phyloP scores from a whole-genome alignment of 1,139 yeast genomes.

The Candida frijolesensis region DNA sequence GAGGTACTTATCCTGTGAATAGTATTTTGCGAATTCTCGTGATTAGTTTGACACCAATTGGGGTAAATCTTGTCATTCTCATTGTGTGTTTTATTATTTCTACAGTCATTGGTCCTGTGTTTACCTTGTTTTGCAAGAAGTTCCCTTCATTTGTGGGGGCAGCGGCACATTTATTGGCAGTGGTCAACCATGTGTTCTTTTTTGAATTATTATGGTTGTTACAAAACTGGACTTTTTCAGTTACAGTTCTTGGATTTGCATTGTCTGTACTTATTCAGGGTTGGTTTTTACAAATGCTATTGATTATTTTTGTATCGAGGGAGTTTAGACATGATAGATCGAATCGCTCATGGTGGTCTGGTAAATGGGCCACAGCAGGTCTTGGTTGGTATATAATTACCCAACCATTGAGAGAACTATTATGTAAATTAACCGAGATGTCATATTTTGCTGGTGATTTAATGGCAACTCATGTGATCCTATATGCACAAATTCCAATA shows the following conservation, averaged over 20 bases:
- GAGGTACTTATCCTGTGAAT: constrained; percentile 29
- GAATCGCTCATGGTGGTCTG: constrained; percentile 70
- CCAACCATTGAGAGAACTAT: constrained; percentile 56
- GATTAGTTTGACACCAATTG: constrained; percentile 51
- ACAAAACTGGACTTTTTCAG: constrained; percentile 55
- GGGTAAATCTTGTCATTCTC: constrained; percentile 41
- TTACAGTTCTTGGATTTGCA: constrained; percentile 51
- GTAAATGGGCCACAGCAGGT: constrained; percentile 59
- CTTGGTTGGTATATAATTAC: constrained; percentile 52
- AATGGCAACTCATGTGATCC: constrained; percentile 51
- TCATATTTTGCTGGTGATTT: constrained; percentile 58
- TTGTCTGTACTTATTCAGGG: constrained; percentile 44
- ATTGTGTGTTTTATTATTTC: constrained; percentile 44
- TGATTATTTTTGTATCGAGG: constrained; percentile 43
- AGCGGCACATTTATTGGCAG: constrained; percentile 44
- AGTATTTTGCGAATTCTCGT: constrained; percentile 42
- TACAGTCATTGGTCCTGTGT: constrained; percentile 46
- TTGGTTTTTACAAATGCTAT: constrained; percentile 42
- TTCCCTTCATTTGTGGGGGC: constrained; percentile 50
- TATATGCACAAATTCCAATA: constrained; percentile 54
- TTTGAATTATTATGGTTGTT: constrained; percentile 54
- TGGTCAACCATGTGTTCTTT: constrained; percentile 43
- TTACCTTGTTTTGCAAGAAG: constrained; percentile 32
- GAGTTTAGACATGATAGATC: constrained; percentile 54
- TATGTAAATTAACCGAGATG: constrained; percentile 57